Conservation (phyloP, 768 basidiomycete species). For the Austroboletus festivus region DNA sequence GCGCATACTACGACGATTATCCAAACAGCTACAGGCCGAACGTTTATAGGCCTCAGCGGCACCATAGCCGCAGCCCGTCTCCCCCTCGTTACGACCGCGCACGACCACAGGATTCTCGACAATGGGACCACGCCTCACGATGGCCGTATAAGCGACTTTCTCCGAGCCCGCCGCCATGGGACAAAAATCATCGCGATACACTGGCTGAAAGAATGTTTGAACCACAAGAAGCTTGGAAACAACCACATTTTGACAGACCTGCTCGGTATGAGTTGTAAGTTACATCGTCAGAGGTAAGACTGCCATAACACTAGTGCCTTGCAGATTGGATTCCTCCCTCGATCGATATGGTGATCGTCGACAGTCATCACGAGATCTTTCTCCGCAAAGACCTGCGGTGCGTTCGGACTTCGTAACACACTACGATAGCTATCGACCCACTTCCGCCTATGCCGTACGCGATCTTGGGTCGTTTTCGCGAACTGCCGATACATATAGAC, state of each 20-base stretch:
- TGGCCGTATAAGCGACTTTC: conserved; percentile 46
- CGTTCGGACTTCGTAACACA: conserved; percentile 34
- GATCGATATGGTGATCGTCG: conserved; percentile 39
- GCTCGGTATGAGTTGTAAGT: conserved; percentile 41
- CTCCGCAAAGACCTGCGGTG: conserved; percentile 35
- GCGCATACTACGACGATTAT: conserved; percentile 39
- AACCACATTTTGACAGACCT: conserved; percentile 47
- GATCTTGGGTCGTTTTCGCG: conserved; percentile 36
- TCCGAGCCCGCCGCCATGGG: conserved; percentile 33
- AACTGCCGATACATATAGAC: conserved; percentile 52
- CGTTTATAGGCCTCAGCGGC: conserved; percentile 32
- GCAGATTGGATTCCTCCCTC: conserved; percentile 25
- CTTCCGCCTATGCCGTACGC: conserved; percentile 35
- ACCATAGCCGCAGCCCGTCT: conserved; percentile 48
- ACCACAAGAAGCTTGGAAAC: conserved; percentile 71
- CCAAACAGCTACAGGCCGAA: conserved; percentile 43
- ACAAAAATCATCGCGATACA: conserved; percentile 35
- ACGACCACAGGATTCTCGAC: conserved; percentile 39
- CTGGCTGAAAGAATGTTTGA: conserved; percentile 61
- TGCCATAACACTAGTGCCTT: conserved; percentile 11
- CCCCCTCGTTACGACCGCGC: conserved; percentile 48
- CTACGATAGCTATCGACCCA: conserved; percentile 52
- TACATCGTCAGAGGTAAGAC: conserved; percentile 20
- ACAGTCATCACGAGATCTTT: conserved; percentile 33
- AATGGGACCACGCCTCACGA: conserved; percentile 44